Conservation (phyloP, 1,284 basidiomycete species). For the Laetiporus sulphureus region DNA sequence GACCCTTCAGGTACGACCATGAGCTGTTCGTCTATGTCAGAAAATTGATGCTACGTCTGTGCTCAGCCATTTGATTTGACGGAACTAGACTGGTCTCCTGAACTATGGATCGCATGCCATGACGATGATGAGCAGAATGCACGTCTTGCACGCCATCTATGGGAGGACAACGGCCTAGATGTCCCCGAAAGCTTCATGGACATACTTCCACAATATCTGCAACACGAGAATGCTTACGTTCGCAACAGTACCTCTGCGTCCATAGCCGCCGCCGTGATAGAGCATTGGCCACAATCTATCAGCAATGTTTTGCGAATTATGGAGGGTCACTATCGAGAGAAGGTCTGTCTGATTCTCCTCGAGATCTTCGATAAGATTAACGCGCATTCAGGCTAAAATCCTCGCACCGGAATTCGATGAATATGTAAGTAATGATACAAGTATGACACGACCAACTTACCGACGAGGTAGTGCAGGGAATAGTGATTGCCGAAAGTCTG, state of each 20-base stretch:
- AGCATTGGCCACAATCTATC: constrained; percentile 69
- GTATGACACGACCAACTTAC: too few species aligned
- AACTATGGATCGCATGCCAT: constrained; percentile 87
- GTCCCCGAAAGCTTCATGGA: constrained; percentile 50
- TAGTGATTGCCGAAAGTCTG: constrained; percentile 89
- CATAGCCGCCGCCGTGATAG: constrained; percentile 68
- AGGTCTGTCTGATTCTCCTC: constrained; percentile 36
- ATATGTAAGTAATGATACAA: constrained; percentile 75
- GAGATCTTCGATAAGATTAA: neutral
- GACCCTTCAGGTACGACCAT: constrained; percentile 65
- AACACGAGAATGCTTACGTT: constrained; percentile 79
- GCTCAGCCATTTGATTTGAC: constrained; percentile 88
- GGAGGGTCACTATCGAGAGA: constrained; percentile 77
- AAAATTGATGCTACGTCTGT: neutral
- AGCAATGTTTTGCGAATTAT: constrained; percentile 42
- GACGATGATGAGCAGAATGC: constrained; percentile 93
- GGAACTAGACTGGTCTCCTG: constrained; percentile 87
- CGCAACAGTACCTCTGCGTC: constrained; percentile 70
- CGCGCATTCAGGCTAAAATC: constrained; percentile 55
- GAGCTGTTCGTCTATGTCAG: neutral
- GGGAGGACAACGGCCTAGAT: constrained; percentile 97
- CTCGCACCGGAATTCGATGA: constrained; percentile 86
- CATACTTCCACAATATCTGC: constrained; percentile 31
- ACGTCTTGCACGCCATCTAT: constrained; percentile 74
- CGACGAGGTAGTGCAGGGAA: too few species aligned